Percentiles rank a stretch among this genome's conserved stretches.
phyloP scores from a whole-genome alignment of 345 rosid species.

The Brassica cretica region DNA sequence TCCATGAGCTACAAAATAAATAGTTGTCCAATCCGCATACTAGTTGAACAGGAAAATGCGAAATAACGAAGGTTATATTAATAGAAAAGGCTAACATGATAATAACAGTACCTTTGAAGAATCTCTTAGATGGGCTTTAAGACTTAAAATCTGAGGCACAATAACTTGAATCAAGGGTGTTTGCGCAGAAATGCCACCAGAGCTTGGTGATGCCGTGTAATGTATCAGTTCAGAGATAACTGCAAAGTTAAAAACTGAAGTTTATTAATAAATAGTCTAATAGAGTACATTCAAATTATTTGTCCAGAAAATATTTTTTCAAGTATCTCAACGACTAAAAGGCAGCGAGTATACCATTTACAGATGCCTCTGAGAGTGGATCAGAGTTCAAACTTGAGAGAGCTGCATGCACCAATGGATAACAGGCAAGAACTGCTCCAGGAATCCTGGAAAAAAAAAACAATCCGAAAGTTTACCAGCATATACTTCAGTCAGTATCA shows the following conservation, averaged over 20 bases:
- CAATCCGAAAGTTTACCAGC: conserved; percentile 9
- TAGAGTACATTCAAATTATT: neutral
- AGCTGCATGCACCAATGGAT: conserved; percentile 87
- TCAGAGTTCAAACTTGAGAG: conserved; percentile 86
- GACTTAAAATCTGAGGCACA: conserved; percentile 87
- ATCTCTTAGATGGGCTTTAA: conserved; percentile 79
- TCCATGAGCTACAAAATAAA: conserved; percentile 6
- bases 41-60: conserved; percentile 21
- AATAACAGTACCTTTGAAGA: conserved; percentile 67
- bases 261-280: conserved; percentile 7
- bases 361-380: conserved; percentile 93
- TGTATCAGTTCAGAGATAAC: conserved; percentile 94
- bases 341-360: conserved; percentile 65
- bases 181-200: conserved; percentile 82
- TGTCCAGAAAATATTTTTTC: neutral
- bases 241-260: conserved; percentile 43
- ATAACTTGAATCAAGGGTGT: conserved; percentile 91
- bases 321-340: neutral
- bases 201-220: conserved; percentile 68
- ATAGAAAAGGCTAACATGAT: conserved; percentile 8
- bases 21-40: conserved; percentile 19
- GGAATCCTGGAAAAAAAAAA: conserved; percentile 67
- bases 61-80: neutral
- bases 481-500: conserved; percentile 2
- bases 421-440: conserved; percentile 81